phyloP scores from a whole-genome alignment of 1,139 yeast genomes.

The Zygotorulaspora mrakii region DNA sequence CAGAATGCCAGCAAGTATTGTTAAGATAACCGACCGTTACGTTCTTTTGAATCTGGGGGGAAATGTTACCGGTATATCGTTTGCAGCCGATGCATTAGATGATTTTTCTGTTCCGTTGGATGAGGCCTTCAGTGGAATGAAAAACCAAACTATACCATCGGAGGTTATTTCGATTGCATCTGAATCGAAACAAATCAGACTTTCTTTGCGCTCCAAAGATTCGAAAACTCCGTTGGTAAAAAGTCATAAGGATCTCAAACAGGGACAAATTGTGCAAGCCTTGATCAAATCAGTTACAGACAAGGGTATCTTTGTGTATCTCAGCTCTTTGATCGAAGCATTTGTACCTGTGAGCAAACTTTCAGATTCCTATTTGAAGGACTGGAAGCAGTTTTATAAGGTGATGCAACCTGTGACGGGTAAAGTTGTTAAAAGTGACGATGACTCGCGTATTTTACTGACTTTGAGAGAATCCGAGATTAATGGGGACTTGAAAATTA shows the following conservation, averaged over 20 bases:
- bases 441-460: constrained; percentile 63
- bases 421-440: constrained; percentile 61
- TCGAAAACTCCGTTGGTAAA: constrained; percentile 54
- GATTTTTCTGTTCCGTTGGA: constrained; percentile 58
- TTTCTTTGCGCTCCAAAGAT: constrained; percentile 54
- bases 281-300: constrained; percentile 71
- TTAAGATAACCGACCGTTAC: constrained; percentile 58
- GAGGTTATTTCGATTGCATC: constrained; percentile 55
- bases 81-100: constrained; percentile 73
- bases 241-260: constrained; percentile 52
- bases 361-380: constrained; percentile 75
- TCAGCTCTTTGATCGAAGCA: constrained; percentile 71
- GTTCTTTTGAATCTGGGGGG: constrained; percentile 67
- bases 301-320: constrained; percentile 73
- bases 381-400: constrained; percentile 78
- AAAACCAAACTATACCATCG: constrained; percentile 59
- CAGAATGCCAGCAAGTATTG: constrained; percentile 60
- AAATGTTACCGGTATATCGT: constrained; percentile 60
- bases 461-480: constrained; percentile 82
- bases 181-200: constrained; percentile 56
- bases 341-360: constrained; percentile 78
- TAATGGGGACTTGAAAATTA: constrained; percentile 56
- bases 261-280: constrained; percentile 75
- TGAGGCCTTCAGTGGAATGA: constrained; percentile 43
- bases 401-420: constrained; percentile 74